phyloP scores from a whole-genome alignment of 805 yeast species.

The Wickerhamomyces chambardii region DNA sequence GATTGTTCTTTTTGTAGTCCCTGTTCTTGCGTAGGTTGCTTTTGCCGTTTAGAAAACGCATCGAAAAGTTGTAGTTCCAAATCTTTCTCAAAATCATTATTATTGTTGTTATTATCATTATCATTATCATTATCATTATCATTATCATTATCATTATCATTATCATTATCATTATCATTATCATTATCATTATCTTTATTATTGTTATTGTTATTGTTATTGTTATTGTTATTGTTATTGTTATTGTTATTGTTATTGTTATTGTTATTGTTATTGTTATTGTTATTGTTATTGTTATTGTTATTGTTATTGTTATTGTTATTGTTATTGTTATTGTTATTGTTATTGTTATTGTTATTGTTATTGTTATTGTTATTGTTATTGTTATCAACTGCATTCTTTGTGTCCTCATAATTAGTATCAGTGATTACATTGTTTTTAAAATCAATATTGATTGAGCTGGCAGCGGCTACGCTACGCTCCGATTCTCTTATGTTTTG shows the following conservation, averaged over 20 bases:
- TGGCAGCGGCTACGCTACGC: too few species aligned
- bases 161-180: background rate
- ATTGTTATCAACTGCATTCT: conserved; percentile 1
- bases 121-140: background rate
- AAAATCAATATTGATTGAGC: too few species aligned
- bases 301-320: conserved; percentile 2
- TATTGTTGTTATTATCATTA: too few species aligned
- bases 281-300: conserved; percentile 13
- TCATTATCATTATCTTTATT: background rate
- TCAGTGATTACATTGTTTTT: too few species aligned
- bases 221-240: background rate
- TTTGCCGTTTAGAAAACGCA: conserved; percentile 4
- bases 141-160: conserved; percentile 3
- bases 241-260: background rate
- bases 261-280: background rate
- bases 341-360: background rate
- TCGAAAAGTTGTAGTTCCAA: conserved; percentile 9
- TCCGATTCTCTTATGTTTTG: too few species aligned
- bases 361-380: conserved; percentile 1
- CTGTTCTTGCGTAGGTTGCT: background rate
- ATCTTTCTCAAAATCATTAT: conserved; percentile 11
- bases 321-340: background rate
- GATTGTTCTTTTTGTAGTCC: background rate
- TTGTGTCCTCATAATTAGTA: too few species aligned
- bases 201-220: too few species aligned